Evolutionary conservation across 179 eudicot species (phyloP), one percentile per base, ranked within the genome.

Genomic region (Spergularia azorica): DNA sequence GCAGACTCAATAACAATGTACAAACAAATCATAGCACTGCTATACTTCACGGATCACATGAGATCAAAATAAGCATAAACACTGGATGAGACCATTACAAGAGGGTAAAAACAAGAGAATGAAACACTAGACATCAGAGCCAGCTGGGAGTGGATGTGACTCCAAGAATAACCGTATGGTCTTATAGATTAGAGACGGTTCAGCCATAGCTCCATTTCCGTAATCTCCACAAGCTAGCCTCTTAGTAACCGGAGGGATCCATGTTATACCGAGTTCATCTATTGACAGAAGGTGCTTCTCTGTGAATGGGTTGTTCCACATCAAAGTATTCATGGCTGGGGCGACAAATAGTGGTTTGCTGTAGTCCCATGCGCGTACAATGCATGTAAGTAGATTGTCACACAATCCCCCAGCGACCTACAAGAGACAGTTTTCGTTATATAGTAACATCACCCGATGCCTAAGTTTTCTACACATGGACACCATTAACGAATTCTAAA

Each of bases 191-290:
- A 89, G 85, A 62, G 94, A 89, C 16, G 99, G 98, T 76, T 95
- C 98, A 52, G 99, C 99, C 99, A 94, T 96, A 3, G 97, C 99
- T 36, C 97, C 99, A 77, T 89, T 96, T 0, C 98, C 99, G 56
- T 90, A 91, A 61, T 95, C 99, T 71, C 95, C 97, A 67, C 99
- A 93, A 36, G 97, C 99, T 3, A 95, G 90, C 80, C 92, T 87
- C 86, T 91, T 91, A 5, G 90, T 72, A 38, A 95, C 97, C 0
- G 97, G 99, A 17, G 96, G 97, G 59, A 95, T 94, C 67, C 93
- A 83, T 20, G 89, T 78, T 62, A 94, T 86, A 9, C 97, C 98
- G 46, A 96, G 93, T 61, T 96, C 99, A 62, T 91, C 94, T 1
- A 92, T 86, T 6, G 76, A 74, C 86, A 89, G 77, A 2, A 96